Conservation (phyloP, 2,329 filamentous ascomycete genomes). For the Grosmannia huntii region DNA sequence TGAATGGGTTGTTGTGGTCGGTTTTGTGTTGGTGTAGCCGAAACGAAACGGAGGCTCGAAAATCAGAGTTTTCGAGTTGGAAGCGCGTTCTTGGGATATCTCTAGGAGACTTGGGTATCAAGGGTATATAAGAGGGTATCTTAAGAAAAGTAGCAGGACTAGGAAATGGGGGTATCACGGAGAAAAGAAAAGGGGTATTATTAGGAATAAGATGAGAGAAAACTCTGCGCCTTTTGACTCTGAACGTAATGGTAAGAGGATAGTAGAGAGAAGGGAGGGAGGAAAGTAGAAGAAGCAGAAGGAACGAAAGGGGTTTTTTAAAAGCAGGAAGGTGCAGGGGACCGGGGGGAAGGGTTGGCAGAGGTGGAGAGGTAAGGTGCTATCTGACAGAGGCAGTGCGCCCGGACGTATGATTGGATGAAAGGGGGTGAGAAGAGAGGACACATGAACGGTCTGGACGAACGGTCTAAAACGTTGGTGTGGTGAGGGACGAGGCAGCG, state of each 20-base stretch:
- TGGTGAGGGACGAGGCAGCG: not conserved
- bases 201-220: not conserved
- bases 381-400: not conserved
- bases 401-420: conserved; percentile 1
- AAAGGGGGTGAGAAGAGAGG: not conserved
- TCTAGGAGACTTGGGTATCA: conserved; percentile 9
- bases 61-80: conserved; percentile 1
- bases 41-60: not conserved
- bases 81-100: conserved; percentile 1
- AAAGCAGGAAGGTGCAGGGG: conserved; percentile 10
- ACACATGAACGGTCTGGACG: not conserved
- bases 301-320: conserved; percentile 9
- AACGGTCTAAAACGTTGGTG: not conserved
- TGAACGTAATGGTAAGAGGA: conserved; percentile 4
- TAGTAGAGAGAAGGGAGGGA: conserved; percentile 10
- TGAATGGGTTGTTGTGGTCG: conserved; percentile 23
- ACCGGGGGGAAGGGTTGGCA: conserved; percentile 1
- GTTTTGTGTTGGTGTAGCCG: conserved; percentile 6
- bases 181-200: conserved; percentile 17
- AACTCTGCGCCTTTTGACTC: not conserved
- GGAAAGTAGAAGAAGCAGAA: conserved; percentile 6
- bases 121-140: conserved; percentile 14
- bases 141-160: conserved; percentile 19
- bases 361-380: conserved; percentile 4
- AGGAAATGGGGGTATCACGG: conserved; percentile 19